phyloP scores from a whole-genome alignment of 495 filamentous ascomycete genomes.

The Hypoxylon intermedium region DNA sequence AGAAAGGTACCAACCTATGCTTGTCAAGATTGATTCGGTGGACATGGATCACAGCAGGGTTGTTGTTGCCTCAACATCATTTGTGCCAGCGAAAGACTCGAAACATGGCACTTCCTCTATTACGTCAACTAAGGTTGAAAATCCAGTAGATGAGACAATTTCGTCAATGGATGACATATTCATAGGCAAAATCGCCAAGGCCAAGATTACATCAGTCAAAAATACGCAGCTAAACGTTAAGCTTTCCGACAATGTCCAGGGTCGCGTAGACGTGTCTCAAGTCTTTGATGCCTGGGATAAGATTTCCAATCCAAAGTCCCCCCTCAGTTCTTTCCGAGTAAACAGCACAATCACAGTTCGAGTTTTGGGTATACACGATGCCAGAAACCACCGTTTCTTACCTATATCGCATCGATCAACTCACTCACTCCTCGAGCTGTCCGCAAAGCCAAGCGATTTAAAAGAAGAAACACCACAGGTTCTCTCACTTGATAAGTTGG shows the following conservation, averaged over 20 bases:
- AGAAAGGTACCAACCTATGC: conserved; percentile 71
- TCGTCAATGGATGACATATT: conserved; percentile 70
- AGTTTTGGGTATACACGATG: conserved; percentile 87
- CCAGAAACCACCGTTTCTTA: conserved; percentile 86
- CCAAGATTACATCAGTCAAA: conserved; percentile 78
- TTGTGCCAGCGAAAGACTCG: conserved; percentile 36
- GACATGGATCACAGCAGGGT: conserved; percentile 59
- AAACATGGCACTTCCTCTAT: conserved; percentile 30
- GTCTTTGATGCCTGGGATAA: conserved; percentile 86
- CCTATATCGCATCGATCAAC: conserved; percentile 84
- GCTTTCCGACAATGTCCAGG: conserved; percentile 87
- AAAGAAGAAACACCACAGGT: conserved; percentile 56
- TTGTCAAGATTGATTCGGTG: conserved; percentile 71
- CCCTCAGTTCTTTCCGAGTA: conserved; percentile 72
- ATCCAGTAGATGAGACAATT: conserved; percentile 73
- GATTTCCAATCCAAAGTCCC: conserved; percentile 80
- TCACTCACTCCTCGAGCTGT: conserved; percentile 86
- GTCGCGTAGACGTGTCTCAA: conserved; percentile 88
- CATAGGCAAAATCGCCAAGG: conserved; percentile 79
- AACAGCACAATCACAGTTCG: conserved; percentile 76
- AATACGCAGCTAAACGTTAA: conserved; percentile 90
- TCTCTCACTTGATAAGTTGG: conserved; percentile 75
- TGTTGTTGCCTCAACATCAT: conserved; percentile 45
- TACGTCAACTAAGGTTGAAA: conserved; percentile 53
- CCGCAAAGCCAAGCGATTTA: conserved; percentile 77